Evolutionary conservation across 495 filamentous ascomycete genomes (phyloP).

Genomic region (Neurospora sublineolata): DNA sequence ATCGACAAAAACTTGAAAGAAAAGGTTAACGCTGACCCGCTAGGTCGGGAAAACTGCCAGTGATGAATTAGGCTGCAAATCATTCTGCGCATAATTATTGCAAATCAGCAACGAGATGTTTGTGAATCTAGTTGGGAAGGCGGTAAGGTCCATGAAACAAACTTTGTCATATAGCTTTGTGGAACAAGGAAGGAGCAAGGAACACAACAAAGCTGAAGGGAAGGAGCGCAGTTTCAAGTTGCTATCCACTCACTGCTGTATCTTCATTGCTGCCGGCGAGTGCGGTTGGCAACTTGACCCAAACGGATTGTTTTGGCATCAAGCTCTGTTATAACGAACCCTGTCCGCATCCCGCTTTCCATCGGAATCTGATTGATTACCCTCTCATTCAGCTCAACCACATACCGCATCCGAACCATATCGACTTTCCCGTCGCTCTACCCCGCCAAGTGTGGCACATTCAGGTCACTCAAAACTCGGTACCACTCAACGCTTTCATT

Average conservation of each 20-base stretch:
- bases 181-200: background rate
- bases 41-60: background rate
- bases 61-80: background rate
- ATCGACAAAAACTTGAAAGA: background rate
- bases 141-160: background rate
- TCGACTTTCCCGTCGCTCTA: background rate
- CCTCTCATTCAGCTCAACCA: background rate
- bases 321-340: background rate
- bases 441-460: background rate
- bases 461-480: background rate
- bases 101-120: background rate
- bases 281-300: background rate
- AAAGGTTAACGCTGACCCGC: background rate
- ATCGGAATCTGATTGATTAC: background rate
- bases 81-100: background rate
- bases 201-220: background rate
- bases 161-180: background rate
- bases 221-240: background rate
- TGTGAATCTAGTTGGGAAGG: background rate
- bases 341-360: background rate
- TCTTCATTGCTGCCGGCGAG: background rate
- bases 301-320: background rate
- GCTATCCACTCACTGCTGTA: background rate
- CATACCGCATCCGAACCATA: background rate
- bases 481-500: background rate